Evolutionary conservation across 2,329 filamentous ascomycete genomes (phyloP), one percentile per base, ranked within the genome.

Genomic region (Penicillium sclerotigenum): DNA sequence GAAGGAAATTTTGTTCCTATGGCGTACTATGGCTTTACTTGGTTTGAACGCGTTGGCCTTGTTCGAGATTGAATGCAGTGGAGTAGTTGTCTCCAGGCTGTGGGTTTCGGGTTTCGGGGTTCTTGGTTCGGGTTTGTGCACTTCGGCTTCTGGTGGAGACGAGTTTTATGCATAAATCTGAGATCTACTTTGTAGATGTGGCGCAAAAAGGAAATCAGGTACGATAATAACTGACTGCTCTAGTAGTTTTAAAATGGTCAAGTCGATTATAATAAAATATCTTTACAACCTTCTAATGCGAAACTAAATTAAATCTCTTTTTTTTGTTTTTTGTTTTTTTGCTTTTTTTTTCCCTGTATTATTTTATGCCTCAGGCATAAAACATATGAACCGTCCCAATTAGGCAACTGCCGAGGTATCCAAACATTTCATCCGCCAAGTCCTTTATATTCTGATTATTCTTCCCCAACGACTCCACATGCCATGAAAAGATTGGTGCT

Each of bases 381-480:
- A 18, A 22, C 24, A 31, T 49, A 22, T 53, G 43, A 31, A 54
- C 28, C 20, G 4, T 3, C 37, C 47, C 10, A 42, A 50, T 34
- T 7, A 22, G 52, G 46, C 16, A 51, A 43, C 14, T 43, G 38
- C 52, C 52, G 46, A 51, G 52, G 47, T 18, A 29, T 33, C 6
- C 29, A 28, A 50, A 8, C 2, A 9, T 43, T 16, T 36, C 24
- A 33, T 38, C 50, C 18, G 47, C 38, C 37, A 51, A 43, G 31
- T 3, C 24, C 24, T 26, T 43, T 29, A 29, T 22, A 36, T 24
- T 37, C n/a, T 37, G 34, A 37, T 18, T 10, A 18, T 37, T 20
- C 22, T 33, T 47, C 51, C 51, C 52, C 52, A 55, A 55, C 52
- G 16, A 36, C 16, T 45, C 52, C 52, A 51, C 38, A 5, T 33